Conservation (phyloP, 2,329 filamentous ascomycete species). For the Torrubiella hemipterigena region DNA sequence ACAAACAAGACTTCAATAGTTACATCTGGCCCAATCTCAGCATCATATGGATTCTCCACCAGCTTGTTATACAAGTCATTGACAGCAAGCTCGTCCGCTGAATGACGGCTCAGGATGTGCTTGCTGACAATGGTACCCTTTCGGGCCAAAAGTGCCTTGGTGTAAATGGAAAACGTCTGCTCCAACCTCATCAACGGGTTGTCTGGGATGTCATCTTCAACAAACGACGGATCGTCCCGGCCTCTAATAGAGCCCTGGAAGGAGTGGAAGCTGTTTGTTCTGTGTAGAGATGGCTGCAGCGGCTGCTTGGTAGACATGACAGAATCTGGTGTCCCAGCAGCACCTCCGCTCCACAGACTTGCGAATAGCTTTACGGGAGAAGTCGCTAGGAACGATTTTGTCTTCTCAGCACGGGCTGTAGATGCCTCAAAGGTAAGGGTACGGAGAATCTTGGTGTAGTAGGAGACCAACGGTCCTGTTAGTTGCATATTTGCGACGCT, state of each 20-base stretch:
- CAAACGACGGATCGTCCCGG: conserved; percentile 23
- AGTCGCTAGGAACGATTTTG: conserved; percentile 59
- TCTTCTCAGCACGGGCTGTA: conserved; percentile 46
- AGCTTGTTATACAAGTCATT: conserved; percentile 87
- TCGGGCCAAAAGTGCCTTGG: conserved; percentile 68
- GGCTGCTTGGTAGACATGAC: conserved; percentile 22
- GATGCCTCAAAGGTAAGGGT: conserved; percentile 48
- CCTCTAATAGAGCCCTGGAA: conserved; percentile 42
- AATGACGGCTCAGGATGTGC: conserved; percentile 55
- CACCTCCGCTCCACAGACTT: conserved; percentile 58
- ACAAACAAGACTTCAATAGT: conserved; percentile 78
- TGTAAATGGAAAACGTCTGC: conserved; percentile 74
- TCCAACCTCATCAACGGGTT: conserved; percentile 65
- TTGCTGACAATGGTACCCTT: conserved; percentile 80
- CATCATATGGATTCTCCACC: conserved; percentile 69
- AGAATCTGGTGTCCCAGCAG: conserved; percentile 21
- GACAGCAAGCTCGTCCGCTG: conserved; percentile 66
- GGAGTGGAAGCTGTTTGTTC: conserved; percentile 36
- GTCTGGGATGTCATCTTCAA: conserved; percentile 41
- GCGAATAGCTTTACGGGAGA: conserved; percentile 88
- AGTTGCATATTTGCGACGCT: conserved; percentile 52
- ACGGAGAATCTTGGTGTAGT: conserved; percentile 66
- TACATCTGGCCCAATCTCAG: conserved; percentile 63
- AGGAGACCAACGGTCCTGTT: conserved; percentile 58
- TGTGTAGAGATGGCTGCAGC: conserved; percentile 28